Percentiles rank a stretch among this genome's conserved stretches.
Conservation (phyloP, 495 filamentous ascomycete genomes). For the Apodospora peruviana region DNA sequence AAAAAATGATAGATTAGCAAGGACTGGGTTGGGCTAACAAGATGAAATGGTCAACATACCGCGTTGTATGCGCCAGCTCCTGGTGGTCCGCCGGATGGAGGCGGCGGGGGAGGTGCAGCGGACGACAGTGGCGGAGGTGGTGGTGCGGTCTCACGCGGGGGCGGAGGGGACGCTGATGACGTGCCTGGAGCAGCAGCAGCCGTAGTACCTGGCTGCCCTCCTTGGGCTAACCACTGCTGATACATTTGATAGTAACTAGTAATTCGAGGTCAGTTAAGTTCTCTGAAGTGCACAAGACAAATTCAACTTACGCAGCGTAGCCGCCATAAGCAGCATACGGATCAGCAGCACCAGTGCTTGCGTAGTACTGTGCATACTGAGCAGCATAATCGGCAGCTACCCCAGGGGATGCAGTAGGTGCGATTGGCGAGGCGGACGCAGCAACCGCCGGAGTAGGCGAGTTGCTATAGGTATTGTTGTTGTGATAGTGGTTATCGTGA, state of each 20-base stretch:
- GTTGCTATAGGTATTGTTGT: constrained; percentile 27
- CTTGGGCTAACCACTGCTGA: constrained; percentile 58
- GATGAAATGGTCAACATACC: constrained; percentile 39
- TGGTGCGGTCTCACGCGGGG: constrained; percentile 55
- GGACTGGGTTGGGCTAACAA: background rate
- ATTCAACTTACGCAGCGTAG: constrained; percentile 50
- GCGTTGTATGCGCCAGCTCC: constrained; percentile 60
- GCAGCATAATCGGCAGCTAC: constrained; percentile 59
- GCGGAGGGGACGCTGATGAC: constrained; percentile 55
- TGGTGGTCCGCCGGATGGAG: constrained; percentile 57
- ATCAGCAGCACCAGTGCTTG: constrained; percentile 56
- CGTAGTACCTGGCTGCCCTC: constrained; percentile 36
- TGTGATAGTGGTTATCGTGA: constrained; percentile 31
- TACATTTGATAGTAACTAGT: constrained; percentile 64
- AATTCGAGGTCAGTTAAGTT: background rate
- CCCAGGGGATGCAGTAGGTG: constrained; percentile 29
- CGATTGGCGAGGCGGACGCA: constrained; percentile 25
- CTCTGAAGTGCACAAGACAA: background rate
- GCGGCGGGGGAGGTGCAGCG: constrained; percentile 50
- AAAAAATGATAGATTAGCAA: constrained; percentile 15
- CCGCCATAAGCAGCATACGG: constrained; percentile 93
- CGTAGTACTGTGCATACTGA: constrained; percentile 82
- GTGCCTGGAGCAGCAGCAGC: constrained; percentile 35
- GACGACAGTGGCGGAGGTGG: constrained; percentile 57
- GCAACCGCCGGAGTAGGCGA: constrained; percentile 31